Percentiles rank a stretch among this genome's conserved stretches.
phyloP scores from a whole-genome alignment of 441 rosid species.

The Daphne laureola region DNA sequence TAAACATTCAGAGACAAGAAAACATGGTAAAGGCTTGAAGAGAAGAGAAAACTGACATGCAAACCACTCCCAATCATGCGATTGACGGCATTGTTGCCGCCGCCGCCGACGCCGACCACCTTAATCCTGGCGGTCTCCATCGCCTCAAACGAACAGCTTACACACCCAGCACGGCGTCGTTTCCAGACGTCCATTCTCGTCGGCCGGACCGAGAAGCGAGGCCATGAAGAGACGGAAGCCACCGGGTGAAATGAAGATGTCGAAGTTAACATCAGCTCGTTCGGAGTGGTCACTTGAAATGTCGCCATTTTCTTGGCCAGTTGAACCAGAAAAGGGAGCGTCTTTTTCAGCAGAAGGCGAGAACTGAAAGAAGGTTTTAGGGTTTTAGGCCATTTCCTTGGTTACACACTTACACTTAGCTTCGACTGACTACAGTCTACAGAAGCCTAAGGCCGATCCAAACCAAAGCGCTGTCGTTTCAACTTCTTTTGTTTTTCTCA shows the following conservation, averaged over 20 bases:
- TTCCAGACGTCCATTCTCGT: constrained; percentile 17
- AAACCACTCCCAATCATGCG: constrained; percentile 94
- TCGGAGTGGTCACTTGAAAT: constrained; percentile 45
- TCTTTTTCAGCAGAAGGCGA: background rate
- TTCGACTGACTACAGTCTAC: too few relatives aligned
- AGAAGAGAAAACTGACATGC: constrained; percentile 36
- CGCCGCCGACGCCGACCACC: constrained; percentile 94
- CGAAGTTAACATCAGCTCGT: constrained; percentile 28
- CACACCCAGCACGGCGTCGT: constrained; percentile 22
- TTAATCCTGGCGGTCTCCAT: constrained; percentile 85
- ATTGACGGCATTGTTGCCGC: constrained; percentile 97
- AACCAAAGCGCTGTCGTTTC: constrained; percentile 1
- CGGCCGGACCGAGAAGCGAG: constrained; percentile 4
- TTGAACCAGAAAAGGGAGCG: background rate
- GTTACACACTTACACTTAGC: too few relatives aligned
- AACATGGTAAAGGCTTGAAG: too few relatives aligned
- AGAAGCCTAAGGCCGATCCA: background rate
- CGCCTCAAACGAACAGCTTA: constrained; percentile 56
- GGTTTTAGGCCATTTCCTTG: constrained; percentile 32
- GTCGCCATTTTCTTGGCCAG: constrained; percentile 36
- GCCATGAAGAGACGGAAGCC: constrained; percentile 9
- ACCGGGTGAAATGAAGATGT: constrained; percentile 23
- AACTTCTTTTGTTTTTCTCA: background rate
- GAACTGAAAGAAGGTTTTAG: constrained; percentile 24
- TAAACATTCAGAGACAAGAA: too few relatives aligned